Evolutionary conservation across 1,139 yeast genomes (phyloP).

Genomic region (Yueomyces sp.): DNA sequence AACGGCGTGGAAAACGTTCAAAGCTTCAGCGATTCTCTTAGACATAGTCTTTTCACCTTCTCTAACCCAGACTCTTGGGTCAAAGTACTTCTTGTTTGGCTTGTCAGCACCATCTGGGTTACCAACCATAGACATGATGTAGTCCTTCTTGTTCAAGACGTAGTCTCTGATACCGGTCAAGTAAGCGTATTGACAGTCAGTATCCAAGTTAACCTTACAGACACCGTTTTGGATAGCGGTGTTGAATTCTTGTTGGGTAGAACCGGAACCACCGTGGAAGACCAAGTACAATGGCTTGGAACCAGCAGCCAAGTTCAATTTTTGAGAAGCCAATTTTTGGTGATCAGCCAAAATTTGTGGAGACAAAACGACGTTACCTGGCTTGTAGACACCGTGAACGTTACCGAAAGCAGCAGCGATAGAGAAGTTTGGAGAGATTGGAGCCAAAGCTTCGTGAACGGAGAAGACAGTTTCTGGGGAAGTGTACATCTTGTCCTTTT

Average conservation of each 20-base stretch:
- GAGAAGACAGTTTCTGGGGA: slow-evolving; percentile 89
- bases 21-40: slow-evolving; percentile 71
- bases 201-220: slow-evolving; percentile 97
- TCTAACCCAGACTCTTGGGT: slow-evolving; percentile 99
- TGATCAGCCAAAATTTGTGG: slow-evolving; percentile 94
- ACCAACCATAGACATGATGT: slow-evolving; percentile 79
- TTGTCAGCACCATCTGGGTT: slow-evolving; percentile 99
- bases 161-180: slow-evolving; percentile 93
- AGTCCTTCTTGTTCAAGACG: slow-evolving; percentile 91
- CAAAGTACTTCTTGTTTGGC: slow-evolving; percentile 98
- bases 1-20: slow-evolving; percentile 75
- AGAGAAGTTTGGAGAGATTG: slow-evolving; percentile 95
- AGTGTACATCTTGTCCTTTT: slow-evolving; percentile 82
- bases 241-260: slow-evolving; percentile 82
- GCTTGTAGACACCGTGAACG: slow-evolving; percentile 99
- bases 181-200: slow-evolving; percentile 98
- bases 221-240: slow-evolving; percentile 89
- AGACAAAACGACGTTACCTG: slow-evolving; percentile 90
- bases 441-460: slow-evolving; percentile 79
- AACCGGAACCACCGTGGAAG: slow-evolving; percentile 99
- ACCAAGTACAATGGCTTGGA: slow-evolving; percentile 86
- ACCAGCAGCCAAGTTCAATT: slow-evolving; percentile 42
- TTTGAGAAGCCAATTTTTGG: slow-evolving; percentile 70
- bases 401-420: slow-evolving; percentile 99
- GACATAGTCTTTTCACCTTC: slow-evolving; percentile 99